A percentile compares a stretch with the other conserved stretches of the same genome.
phyloP scores from a whole-genome alignment of 208 protist species.

The Trypanosoma lewisi region DNA sequence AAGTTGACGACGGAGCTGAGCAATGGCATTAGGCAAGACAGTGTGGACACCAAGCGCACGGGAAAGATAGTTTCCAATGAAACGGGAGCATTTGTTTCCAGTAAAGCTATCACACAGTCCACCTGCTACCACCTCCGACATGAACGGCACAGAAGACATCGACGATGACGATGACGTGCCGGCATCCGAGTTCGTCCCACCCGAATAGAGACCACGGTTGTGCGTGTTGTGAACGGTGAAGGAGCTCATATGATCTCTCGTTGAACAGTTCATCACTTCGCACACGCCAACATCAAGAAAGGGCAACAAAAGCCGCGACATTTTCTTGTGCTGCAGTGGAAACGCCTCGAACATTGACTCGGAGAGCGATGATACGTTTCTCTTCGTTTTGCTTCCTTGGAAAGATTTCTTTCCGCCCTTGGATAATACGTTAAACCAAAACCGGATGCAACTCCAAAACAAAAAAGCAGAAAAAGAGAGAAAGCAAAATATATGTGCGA shows the following conservation, averaged over 20 bases:
- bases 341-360: conserved; percentile 40
- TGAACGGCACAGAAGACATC: conserved; percentile 17
- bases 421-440: no score
- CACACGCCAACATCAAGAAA: conserved; percentile 70
- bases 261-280: conserved; percentile 77
- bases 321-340: conserved; percentile 74
- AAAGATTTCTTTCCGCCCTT: no score
- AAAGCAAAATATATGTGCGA: no score
- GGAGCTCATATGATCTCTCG: conserved; percentile 49
- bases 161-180: neutral
- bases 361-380: neutral
- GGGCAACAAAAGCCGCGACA: conserved; percentile 59
- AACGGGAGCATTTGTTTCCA: conserved; percentile 39
- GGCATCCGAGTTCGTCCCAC: neutral
- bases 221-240: conserved; percentile 68
- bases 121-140: conserved; percentile 62
- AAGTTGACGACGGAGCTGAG: conserved; percentile 42
- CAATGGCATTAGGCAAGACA: conserved; percentile 41
- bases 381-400: neutral
- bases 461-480: no score
- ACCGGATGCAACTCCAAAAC: no score
- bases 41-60: conserved; percentile 64
- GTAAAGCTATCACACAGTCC: conserved; percentile 78
- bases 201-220: conserved; percentile 40
- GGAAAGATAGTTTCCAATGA: conserved; percentile 51